Percentiles rank a stretch among this genome's conserved stretches.
phyloP scores from a whole-genome alignment of 495 filamentous ascomycete species.

The Trichoderma virens region DNA sequence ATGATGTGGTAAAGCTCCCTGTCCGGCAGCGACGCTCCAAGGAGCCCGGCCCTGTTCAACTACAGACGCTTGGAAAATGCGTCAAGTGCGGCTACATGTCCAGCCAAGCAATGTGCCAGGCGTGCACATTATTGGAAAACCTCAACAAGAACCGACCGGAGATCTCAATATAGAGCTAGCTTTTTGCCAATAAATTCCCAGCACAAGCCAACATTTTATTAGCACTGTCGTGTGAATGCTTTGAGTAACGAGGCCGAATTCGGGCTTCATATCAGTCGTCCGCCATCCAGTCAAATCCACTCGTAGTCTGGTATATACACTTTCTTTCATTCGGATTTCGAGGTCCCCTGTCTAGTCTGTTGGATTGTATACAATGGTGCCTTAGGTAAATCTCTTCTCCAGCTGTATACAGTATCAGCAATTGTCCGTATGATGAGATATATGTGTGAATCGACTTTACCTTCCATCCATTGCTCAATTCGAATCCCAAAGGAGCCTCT shows the following conservation, averaged over 20 bases:
- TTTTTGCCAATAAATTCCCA: not conserved
- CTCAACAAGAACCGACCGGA: constrained; percentile 85
- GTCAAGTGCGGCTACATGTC: constrained; percentile 90
- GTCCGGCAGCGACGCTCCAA: constrained; percentile 26
- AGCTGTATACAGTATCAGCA: constrained; percentile 26
- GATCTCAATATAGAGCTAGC: constrained; percentile 46
- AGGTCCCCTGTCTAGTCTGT: not conserved
- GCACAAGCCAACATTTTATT: not conserved
- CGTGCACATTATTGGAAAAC: constrained; percentile 81
- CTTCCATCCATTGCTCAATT: constrained; percentile 93
- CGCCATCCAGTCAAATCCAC: not conserved
- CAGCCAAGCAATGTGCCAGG: constrained; percentile 91
- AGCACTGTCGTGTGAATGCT: not conserved
- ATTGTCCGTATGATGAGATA: not conserved
- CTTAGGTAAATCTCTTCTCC: constrained; percentile 42
- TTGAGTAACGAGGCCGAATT: not conserved
- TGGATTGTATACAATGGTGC: not conserved
- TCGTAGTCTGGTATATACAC: not conserved
- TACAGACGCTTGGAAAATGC: constrained; percentile 77
- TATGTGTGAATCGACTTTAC: constrained; percentile 20
- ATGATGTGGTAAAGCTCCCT: constrained; percentile 21
- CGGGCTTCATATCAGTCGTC: not conserved
- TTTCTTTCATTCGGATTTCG: not conserved
- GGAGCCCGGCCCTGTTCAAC: constrained; percentile 13
- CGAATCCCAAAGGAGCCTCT: constrained; percentile 77